phyloP scores from a whole-genome alignment of 306 rosid species.

The Myrica gale region DNA sequence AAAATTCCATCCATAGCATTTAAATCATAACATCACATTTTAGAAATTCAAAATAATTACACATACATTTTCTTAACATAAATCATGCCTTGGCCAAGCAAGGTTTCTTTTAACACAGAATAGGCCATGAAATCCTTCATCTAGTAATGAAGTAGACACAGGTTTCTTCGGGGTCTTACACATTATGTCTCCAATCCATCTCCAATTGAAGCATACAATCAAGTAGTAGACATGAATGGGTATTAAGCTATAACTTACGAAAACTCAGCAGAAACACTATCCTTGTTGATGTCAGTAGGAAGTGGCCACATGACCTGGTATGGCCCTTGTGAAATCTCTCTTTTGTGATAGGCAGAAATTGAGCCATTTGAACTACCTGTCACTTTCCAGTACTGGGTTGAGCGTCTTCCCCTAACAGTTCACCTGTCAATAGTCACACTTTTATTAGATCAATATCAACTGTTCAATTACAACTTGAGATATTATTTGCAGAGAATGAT shows the following conservation, averaged over 20 bases:
- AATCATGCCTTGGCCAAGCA: too few relatives aligned
- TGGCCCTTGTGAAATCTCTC: conserved; percentile 70
- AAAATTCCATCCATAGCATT: too few relatives aligned
- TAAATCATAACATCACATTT: too few relatives aligned
- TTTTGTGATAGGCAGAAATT: conserved; percentile 54
- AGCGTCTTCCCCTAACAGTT: conserved; percentile 54
- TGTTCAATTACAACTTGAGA: not conserved
- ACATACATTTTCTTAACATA: too few relatives aligned
- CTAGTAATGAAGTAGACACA: too few relatives aligned
- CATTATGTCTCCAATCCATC: conserved; percentile 8
- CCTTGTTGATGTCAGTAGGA: conserved; percentile 65
- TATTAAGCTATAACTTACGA: conserved; percentile 43
- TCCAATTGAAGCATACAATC: conserved; percentile 4
- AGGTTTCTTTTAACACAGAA: too few relatives aligned
- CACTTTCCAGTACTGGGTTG: conserved; percentile 32
- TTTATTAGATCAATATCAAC: not conserved
- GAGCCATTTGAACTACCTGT: conserved; percentile 38
- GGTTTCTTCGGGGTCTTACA: too few relatives aligned
- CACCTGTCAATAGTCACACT: conserved; percentile 44
- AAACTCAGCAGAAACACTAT: conserved; percentile 65
- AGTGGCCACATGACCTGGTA: conserved; percentile 69
- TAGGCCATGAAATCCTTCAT: too few relatives aligned
- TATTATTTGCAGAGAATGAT: conserved; percentile 1
- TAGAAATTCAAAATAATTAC: too few relatives aligned
- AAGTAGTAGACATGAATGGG: not conserved